phyloP scores from a whole-genome alignment of 306 rosid species.

The Glycine latifolia region DNA sequence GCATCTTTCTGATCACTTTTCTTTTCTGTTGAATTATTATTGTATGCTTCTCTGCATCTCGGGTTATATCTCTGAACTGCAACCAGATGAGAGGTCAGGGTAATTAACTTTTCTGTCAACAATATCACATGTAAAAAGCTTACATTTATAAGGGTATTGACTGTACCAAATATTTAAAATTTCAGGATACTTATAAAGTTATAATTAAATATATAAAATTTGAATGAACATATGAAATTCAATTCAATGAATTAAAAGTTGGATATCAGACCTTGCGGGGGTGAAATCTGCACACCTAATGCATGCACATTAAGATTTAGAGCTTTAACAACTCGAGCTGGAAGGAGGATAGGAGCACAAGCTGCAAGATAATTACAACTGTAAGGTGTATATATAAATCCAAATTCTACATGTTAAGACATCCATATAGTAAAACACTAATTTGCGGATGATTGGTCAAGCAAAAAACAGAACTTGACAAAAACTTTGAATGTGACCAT shows the following conservation, averaged over 20 bases:
- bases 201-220: not conserved
- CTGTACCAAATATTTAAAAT: not conserved
- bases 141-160: not conserved
- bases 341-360: constrained; percentile 78
- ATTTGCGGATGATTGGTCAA: too few relatives aligned
- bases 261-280: constrained; percentile 58
- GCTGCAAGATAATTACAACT: constrained; percentile 48
- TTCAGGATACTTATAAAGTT: not conserved
- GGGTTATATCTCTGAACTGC: constrained; percentile 46
- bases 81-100: constrained; percentile 37
- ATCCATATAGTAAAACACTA: too few relatives aligned
- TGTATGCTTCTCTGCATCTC: constrained; percentile 30
- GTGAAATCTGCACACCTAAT: constrained; percentile 68
- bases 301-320: constrained; percentile 75
- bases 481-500: not conserved
- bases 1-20: constrained; percentile 45
- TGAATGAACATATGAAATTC: constrained; percentile 15
- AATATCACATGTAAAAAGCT: not conserved
- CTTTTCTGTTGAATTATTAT: constrained; percentile 31
- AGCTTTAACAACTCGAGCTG: constrained; percentile 76
- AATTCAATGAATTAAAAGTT: not conserved
- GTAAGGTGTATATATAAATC: too few relatives aligned
- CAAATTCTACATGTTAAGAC: too few relatives aligned
- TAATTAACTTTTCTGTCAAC: not conserved
- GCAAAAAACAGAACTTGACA: not conserved